phyloP scores from a whole-genome alignment of 805 yeast species.

The Saturnispora kantuleensis region DNA sequence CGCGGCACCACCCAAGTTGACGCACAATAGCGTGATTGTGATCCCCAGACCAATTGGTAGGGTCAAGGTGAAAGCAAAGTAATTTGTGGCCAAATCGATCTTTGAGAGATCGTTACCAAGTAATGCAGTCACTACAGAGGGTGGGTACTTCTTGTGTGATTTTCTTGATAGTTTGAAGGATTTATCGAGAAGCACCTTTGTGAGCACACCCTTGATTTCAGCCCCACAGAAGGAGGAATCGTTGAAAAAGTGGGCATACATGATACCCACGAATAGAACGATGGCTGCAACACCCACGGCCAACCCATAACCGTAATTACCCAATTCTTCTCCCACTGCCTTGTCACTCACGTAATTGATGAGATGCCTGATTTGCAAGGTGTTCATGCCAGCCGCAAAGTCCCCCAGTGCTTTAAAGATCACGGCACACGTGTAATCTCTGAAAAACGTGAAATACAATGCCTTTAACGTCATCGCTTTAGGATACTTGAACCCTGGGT shows the following conservation, averaged over 20 bases:
- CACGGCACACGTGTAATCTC: constrained; percentile 33
- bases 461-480: constrained; percentile 35
- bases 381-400: constrained; percentile 44
- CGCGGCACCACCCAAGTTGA: constrained; percentile 64
- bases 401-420: constrained; percentile 37
- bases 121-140: constrained; percentile 64
- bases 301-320: constrained; percentile 58
- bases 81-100: constrained; percentile 65
- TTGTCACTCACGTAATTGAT: constrained; percentile 53
- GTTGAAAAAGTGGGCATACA: constrained; percentile 56
- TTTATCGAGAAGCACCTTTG: constrained; percentile 61
- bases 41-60: constrained; percentile 58
- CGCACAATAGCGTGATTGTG: constrained; percentile 52
- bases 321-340: constrained; percentile 35
- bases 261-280: constrained; percentile 38
- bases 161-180: constrained; percentile 50
- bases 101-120: constrained; percentile 77
- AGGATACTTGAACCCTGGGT: constrained; percentile 35
- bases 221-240: constrained; percentile 56
- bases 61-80: constrained; percentile 52
- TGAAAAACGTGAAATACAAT: constrained; percentile 39
- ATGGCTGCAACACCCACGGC: constrained; percentile 59
- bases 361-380: constrained; percentile 55
- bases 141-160: constrained; percentile 51
- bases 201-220: constrained; percentile 57